Conservation (phyloP, 2,329 filamentous ascomycete genomes). For the Colletotrichum sp. region DNA sequence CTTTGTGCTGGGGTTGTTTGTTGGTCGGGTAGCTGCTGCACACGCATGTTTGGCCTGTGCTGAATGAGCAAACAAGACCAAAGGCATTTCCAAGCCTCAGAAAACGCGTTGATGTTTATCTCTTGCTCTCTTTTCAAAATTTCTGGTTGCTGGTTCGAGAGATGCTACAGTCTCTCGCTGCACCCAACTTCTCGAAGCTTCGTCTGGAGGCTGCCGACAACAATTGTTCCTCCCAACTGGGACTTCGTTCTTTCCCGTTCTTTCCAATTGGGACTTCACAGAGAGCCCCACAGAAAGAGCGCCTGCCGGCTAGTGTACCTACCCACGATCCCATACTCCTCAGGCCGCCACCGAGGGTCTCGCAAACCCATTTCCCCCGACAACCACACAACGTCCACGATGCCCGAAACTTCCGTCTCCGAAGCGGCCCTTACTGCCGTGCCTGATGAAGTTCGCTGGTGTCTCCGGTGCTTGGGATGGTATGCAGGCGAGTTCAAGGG, state of each 20-base stretch:
- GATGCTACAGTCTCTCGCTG: not conserved
- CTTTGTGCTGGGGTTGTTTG: not conserved
- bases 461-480: not conserved
- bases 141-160: not conserved
- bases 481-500: not conserved
- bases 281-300: not conserved
- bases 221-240: too few species aligned
- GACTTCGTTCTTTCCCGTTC: too few species aligned
- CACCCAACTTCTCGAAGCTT: not conserved
- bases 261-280: too few species aligned
- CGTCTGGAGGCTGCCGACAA: not conserved
- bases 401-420: not conserved
- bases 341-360: not conserved
- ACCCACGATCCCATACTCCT: not conserved
- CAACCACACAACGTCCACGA: not conserved
- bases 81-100: fast-evolving
- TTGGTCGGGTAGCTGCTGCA: not conserved
- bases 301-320: not conserved
- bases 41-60: not conserved
- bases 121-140: fast-evolving
- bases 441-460: not conserved
- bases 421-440: not conserved
- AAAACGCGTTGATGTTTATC: not conserved
- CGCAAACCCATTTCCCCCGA: not conserved
- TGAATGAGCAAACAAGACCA: not conserved